A percentile compares a stretch with the other conserved stretches of the same genome.
Conservation (phyloP, 192 early-diverging fungal genomes). For the Dimargaris cristalligena region DNA sequence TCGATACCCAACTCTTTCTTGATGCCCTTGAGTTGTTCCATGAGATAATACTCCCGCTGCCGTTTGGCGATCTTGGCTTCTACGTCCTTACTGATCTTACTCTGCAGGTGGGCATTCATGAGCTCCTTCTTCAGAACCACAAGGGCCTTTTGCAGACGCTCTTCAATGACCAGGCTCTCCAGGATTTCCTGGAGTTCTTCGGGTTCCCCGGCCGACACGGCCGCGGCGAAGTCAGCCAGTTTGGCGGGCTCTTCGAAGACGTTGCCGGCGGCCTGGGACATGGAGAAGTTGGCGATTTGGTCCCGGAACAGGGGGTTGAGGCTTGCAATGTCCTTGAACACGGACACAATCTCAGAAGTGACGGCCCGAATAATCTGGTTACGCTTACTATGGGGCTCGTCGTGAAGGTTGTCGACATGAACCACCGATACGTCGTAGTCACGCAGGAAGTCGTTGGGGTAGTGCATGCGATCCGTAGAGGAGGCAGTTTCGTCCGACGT, state of each 20-base stretch:
- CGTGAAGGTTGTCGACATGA: constrained; percentile 75
- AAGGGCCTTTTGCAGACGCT: constrained; percentile 80
- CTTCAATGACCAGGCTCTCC: constrained; percentile 74
- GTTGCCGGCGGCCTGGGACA: constrained; percentile 86
- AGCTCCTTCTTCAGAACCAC: constrained; percentile 94
- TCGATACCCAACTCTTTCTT: constrained; percentile 98
- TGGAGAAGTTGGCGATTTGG: constrained; percentile 94
- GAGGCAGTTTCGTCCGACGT: not conserved
- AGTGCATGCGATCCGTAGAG: not conserved
- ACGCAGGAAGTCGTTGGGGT: constrained; percentile 12
- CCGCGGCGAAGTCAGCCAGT: constrained; percentile 93
- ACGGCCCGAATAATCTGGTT: constrained; percentile 77
- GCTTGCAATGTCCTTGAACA: constrained; percentile 89
- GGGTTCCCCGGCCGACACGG: constrained; percentile 85
- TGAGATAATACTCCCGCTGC: constrained; percentile 96
- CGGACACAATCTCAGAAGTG: constrained; percentile 87
- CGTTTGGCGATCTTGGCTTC: constrained; percentile 94
- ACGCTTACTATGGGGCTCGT: constrained; percentile 71
- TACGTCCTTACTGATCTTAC: constrained; percentile 94
- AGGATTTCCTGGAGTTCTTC: constrained; percentile 82
- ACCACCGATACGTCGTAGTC: constrained; percentile 70
- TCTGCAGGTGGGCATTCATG: constrained; percentile 91
- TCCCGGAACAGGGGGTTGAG: constrained; percentile 93
- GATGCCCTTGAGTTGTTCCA: constrained; percentile 99
- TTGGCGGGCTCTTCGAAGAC: constrained; percentile 90